Conservation (phyloP, 192 early-diverging fungal genomes). For the Paraglomus occultum region DNA sequence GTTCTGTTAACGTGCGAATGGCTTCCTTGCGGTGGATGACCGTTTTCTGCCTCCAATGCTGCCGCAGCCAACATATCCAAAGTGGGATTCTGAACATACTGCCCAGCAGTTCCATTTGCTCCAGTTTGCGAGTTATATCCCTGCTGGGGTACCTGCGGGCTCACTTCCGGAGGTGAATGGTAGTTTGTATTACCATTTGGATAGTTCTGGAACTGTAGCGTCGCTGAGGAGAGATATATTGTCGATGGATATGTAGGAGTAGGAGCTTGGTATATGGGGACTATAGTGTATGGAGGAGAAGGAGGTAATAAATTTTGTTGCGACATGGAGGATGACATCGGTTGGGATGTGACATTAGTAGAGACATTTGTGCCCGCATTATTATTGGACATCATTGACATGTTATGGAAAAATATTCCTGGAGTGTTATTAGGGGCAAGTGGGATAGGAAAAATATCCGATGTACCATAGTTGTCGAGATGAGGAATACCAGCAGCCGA, state of each 20-base stretch:
- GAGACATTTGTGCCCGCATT: background rate
- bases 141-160: background rate
- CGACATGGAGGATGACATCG: no score
- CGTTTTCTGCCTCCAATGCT: conserved; percentile 4
- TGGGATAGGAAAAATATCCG: background rate
- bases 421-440: background rate
- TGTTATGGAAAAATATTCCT: background rate
- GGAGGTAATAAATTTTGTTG: no score
- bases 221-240: no score
- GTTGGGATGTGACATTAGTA: no score
- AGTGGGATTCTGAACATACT: background rate
- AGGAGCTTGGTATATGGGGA: no score
- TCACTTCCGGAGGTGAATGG: no score
- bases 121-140: background rate
- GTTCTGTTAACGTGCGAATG: background rate
- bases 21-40: background rate
- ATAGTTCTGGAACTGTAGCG: no score
- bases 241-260: no score
- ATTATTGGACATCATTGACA: conserved; percentile 13
- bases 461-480: background rate
- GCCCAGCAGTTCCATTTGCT: background rate
- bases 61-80: conserved; percentile 14
- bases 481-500: background rate
- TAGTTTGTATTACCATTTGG: no score
- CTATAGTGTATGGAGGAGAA: no score